These are phyloP conservation scores for Monosporascus ibericus DNA, from an alignment of 2,329 filamentous ascomycete genomes.

Conservation along the genomic window DNA sequence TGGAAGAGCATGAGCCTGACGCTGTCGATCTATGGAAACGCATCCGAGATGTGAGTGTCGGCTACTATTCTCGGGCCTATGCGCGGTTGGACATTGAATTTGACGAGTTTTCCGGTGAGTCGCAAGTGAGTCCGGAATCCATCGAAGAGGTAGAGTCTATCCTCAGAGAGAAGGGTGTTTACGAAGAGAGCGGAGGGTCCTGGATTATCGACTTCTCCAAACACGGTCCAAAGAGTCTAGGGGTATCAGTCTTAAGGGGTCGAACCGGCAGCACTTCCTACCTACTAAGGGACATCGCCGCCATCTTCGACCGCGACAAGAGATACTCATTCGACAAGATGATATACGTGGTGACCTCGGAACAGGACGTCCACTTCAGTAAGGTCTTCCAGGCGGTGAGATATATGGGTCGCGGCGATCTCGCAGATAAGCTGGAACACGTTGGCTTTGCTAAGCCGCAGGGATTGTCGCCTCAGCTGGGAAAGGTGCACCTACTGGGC, in stretches of 20 bases:
- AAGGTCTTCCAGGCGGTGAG: conserved; percentile 27
- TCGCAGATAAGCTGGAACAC: conserved; percentile 28
- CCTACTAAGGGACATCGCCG: conserved; percentile 63
- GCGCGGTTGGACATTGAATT: conserved; percentile 49
- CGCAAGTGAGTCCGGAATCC: conserved; percentile 47
- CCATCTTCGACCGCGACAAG: conserved; percentile 56
- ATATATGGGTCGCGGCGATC: conserved; percentile 28
- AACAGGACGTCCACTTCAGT: conserved; percentile 30
- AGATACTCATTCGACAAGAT: conserved; percentile 35
- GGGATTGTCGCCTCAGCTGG: conserved; percentile 35
- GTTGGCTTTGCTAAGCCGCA: conserved; percentile 43
- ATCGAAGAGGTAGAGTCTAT: conserved; percentile 51
- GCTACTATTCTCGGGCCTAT: conserved; percentile 48
- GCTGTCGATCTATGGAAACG: conserved; percentile 47
- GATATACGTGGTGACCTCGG: conserved; percentile 32
- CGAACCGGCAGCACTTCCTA: conserved; percentile 60
- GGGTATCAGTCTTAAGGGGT: conserved; percentile 60
- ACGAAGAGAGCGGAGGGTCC: conserved; percentile 53
- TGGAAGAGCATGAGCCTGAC: conserved; percentile 51
- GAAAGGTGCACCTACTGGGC: conserved; percentile 48
- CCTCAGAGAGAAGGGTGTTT: conserved; percentile 52
- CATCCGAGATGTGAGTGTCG: conserved; percentile 48
- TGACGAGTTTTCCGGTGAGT: conserved; percentile 59
- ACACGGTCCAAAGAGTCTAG: conserved; percentile 60
- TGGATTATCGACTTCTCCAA: conserved; percentile 65